phyloP scores from a whole-genome alignment of 306 rosid genomes.

The Inga leiocalycina region DNA sequence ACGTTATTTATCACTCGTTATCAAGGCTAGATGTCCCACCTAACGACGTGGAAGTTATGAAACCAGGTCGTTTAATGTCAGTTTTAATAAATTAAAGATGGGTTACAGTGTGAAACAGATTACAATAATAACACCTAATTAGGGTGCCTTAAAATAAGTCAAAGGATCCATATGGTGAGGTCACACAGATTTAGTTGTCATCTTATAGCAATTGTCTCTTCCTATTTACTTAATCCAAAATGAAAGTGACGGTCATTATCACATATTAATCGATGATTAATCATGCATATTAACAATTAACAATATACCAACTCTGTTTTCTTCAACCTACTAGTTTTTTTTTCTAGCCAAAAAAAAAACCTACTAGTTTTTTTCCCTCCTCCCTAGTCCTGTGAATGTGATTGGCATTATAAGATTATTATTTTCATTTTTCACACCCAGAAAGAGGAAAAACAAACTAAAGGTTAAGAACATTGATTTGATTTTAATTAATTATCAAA shows the following conservation, averaged over 20 bases:
- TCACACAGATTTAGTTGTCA: constrained; percentile 42
- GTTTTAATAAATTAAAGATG: background rate
- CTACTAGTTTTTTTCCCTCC: background rate
- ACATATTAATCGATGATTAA: background rate
- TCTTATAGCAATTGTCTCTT: constrained; percentile 27
- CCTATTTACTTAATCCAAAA: constrained; percentile 26
- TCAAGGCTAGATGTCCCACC: background rate
- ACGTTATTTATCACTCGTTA: no score
- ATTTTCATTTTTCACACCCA: background rate
- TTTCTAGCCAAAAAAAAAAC: background rate
- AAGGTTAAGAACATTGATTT: background rate
- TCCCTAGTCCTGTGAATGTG: background rate
- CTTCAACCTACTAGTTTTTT: background rate
- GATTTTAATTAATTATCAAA: background rate
- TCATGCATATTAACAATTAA: background rate
- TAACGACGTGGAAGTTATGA: background rate
- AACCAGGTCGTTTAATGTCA: background rate
- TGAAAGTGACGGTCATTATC: constrained; percentile 30
- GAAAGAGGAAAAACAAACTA: no score
- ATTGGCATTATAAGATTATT: background rate
- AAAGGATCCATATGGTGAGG: constrained; percentile 55
- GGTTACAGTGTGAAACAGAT: background rate
- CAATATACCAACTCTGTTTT: background rate
- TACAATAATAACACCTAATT: background rate
- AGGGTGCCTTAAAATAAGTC: background rate